These are phyloP conservation scores for Talaromyces sp. DNA, from an alignment of 2,329 filamentous ascomycete genomes.

Conservation along the genomic window DNA sequence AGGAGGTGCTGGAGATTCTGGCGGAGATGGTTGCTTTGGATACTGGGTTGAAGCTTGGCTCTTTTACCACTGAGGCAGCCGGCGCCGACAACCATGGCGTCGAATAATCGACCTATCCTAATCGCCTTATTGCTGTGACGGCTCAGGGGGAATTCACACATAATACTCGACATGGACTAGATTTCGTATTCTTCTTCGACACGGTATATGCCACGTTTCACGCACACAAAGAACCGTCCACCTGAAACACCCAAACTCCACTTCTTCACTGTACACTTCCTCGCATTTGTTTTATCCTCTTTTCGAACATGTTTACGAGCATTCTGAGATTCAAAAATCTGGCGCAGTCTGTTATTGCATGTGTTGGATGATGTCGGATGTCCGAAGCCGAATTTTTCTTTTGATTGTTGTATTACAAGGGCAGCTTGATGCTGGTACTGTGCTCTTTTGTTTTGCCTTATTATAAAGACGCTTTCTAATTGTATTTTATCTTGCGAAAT, in stretches of 20 bases:
- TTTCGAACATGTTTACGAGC: slow-evolving; percentile 5
- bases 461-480: slow-evolving; percentile 12
- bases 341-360: slow-evolving; percentile 4
- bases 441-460: neutral
- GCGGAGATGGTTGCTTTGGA: slow-evolving; percentile 98
- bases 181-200: neutral
- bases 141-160: neutral
- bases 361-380: slow-evolving; percentile 3
- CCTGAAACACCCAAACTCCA: slow-evolving; percentile 10
- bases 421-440: slow-evolving; percentile 14
- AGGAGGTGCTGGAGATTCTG: slow-evolving; percentile 93
- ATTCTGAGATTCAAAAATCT: slow-evolving; percentile 5
- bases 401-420: slow-evolving; percentile 9
- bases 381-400: neutral
- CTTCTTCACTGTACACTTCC: slow-evolving; percentile 15
- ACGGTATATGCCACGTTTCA: neutral
- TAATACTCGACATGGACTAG: slow-evolving; percentile 3
- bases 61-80: slow-evolving; percentile 32
- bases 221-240: neutral
- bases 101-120: slow-evolving; percentile 24
- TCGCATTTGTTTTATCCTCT: slow-evolving; percentile 9
- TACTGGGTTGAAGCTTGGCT: slow-evolving; percentile 60
- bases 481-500: slow-evolving; percentile 15
- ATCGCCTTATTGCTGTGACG: neutral
- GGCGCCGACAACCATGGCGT: slow-evolving; percentile 33